phyloP scores from a whole-genome alignment of 805 yeast species.

The Scheffersomyces coipomensis region DNA sequence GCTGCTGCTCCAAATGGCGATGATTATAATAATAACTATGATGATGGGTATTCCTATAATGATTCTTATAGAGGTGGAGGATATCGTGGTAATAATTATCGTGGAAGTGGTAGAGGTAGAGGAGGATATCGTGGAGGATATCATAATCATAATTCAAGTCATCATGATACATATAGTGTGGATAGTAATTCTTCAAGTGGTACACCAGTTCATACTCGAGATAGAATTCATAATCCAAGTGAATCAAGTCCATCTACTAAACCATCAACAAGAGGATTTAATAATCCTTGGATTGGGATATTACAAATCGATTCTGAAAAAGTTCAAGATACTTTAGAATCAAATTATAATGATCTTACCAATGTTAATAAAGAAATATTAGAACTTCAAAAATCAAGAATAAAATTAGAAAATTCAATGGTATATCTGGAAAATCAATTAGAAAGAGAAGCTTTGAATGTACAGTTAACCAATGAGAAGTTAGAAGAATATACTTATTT shows the following conservation, averaged over 20 bases:
- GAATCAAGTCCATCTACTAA: background rate
- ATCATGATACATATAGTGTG: conserved; percentile 2
- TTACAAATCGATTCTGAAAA: conserved; percentile 25
- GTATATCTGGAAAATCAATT: conserved; percentile 21
- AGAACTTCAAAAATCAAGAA: conserved; percentile 22
- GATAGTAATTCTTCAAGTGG: conserved; percentile 1
- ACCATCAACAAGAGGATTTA: conserved; percentile 5
- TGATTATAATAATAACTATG: background rate
- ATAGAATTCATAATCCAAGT: conserved; percentile 1
- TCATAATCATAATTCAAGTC: background rate
- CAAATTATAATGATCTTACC: conserved; percentile 22
- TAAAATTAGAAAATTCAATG: conserved; percentile 17
- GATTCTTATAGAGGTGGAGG: conserved; percentile 3
- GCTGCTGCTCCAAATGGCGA: conserved; percentile 1
- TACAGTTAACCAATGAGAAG: conserved; percentile 43
- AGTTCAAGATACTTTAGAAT: conserved; percentile 21
- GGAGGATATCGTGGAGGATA: conserved; percentile 6
- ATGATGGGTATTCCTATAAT: conserved; percentile 3
- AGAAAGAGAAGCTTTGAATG: conserved; percentile 31
- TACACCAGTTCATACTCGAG: conserved; percentile 7
- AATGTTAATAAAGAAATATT: conserved; percentile 21
- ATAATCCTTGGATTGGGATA: conserved; percentile 34
- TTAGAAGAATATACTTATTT: conserved; percentile 48
- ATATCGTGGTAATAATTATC: background rate
- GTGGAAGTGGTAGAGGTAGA: conserved; percentile 7